Percentiles rank a stretch among this genome's conserved stretches.
These are phyloP conservation scores for Elsinoe ampelina DNA, from an alignment of 2,329 filamentous ascomycete species.

Conservation along the genomic window DNA sequence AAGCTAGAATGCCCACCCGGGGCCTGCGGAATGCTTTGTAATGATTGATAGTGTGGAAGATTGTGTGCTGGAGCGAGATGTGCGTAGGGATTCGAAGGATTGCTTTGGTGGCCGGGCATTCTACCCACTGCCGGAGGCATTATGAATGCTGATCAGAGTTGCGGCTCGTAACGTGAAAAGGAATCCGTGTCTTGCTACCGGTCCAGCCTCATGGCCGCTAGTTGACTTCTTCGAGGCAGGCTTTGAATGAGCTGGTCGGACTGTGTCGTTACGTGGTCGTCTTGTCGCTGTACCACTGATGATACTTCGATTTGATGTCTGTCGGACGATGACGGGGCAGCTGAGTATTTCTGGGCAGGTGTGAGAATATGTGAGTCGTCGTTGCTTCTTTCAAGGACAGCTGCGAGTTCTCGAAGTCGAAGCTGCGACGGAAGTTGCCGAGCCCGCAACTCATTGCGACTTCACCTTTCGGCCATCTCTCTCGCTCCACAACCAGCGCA, in stretches of 20 bases:
- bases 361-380: background rate
- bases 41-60: constrained; percentile 35
- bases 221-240: background rate
- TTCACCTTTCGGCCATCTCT: background rate
- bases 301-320: background rate
- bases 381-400: background rate
- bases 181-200: constrained; percentile 2
- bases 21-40: constrained; percentile 41
- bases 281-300: background rate
- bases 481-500: background rate
- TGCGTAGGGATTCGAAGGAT: constrained; percentile 50
- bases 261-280: too few relatives aligned
- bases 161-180: background rate
- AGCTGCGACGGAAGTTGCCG: constrained; percentile 9
- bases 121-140: constrained; percentile 53
- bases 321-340: background rate
- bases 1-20: constrained; percentile 63
- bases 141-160: background rate
- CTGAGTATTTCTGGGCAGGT: background rate
- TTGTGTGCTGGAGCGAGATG: constrained; percentile 44
- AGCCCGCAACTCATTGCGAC: constrained; percentile 4
- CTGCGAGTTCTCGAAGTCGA: constrained; percentile 1
- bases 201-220: background rate
- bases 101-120: constrained; percentile 44
- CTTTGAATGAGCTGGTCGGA: background rate